A percentile compares a stretch with the other conserved stretches of the same genome.
Evolutionary conservation across 2,329 filamentous ascomycete species (phyloP).

Genomic region (Arthrobotrys conoides): DNA sequence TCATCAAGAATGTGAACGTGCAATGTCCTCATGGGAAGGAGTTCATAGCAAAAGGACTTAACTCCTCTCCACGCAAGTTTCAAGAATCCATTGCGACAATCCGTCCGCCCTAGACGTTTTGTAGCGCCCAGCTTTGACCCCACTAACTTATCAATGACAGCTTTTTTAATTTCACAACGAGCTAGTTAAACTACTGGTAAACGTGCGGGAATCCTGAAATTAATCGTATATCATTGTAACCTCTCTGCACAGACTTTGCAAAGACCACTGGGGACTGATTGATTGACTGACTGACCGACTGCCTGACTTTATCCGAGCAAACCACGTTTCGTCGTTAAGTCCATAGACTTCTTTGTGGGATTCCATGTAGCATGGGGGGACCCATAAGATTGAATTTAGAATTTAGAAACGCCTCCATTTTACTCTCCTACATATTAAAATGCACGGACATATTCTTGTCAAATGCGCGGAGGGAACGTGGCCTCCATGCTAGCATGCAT

Average conservation of each 20-base stretch:
- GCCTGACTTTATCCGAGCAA: constrained; percentile 59
- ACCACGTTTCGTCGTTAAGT: constrained; percentile 48
- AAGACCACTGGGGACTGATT: too few species aligned
- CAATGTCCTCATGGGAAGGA: constrained; percentile 29
- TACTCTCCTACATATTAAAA: constrained; percentile 53
- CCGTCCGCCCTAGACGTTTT: constrained; percentile 3
- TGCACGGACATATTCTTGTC: constrained; percentile 48
- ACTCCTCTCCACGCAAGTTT: constrained; percentile 9
- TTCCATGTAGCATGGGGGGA: constrained; percentile 55
- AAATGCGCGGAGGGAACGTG: constrained; percentile 50
- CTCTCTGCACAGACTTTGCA: constrained; percentile 52
- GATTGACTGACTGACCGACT: too few species aligned
- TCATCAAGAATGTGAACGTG: constrained; percentile 46
- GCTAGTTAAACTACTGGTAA: too few species aligned
- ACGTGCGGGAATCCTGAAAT: constrained; percentile 32
- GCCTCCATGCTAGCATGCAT: constrained; percentile 43
- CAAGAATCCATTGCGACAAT: constrained; percentile 30
- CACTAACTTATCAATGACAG: constrained; percentile 40
- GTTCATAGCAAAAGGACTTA: constrained; percentile 26
- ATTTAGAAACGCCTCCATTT: constrained; percentile 24
- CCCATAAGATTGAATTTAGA: constrained; percentile 37
- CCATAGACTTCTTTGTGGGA: constrained; percentile 47
- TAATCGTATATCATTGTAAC: constrained; percentile 33
- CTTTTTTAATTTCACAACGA: constrained; percentile 44
- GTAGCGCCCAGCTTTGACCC: constrained; percentile 37